Evolutionary conservation across 441 rosid species (phyloP).

Genomic region (Populus hybrid): DNA sequence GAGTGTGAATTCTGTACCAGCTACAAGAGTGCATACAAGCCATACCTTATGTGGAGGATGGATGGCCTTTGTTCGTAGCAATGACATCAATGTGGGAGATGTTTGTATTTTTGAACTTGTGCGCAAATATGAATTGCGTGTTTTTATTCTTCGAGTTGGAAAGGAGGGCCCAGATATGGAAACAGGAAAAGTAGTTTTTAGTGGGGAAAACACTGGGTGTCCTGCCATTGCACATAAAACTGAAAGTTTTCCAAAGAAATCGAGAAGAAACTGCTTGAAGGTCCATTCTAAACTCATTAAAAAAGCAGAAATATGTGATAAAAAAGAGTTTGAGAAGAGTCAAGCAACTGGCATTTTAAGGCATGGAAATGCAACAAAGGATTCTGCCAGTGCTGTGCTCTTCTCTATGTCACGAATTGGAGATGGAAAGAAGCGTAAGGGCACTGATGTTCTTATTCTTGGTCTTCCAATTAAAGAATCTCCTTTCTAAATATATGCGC

Average conservation of each 20-base stretch:
- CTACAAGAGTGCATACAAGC: constrained; percentile 57
- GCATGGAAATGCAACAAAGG: constrained; percentile 21
- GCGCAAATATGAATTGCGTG: constrained; percentile 42
- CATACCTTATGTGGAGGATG: constrained; percentile 72
- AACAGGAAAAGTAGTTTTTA: constrained; percentile 27
- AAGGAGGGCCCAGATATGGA: constrained; percentile 27
- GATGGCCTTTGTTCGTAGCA: constrained; percentile 59
- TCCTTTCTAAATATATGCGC: background rate
- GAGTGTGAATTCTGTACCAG: constrained; percentile 63
- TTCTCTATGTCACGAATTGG: constrained; percentile 22
- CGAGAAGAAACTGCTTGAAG: constrained; percentile 31
- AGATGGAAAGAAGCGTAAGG: constrained; percentile 30
- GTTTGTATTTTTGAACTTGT: constrained; percentile 56
- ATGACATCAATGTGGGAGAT: constrained; percentile 49
- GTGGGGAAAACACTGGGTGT: constrained; percentile 24
- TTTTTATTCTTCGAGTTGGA: constrained; percentile 51
- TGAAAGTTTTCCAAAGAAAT: constrained; percentile 30
- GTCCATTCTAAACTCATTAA: constrained; percentile 32
- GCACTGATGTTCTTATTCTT: constrained; percentile 4
- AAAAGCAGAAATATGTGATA: constrained; percentile 27
- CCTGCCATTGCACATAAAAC: constrained; percentile 20
- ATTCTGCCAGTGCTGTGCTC: constrained; percentile 19
- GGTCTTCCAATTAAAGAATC: background rate
- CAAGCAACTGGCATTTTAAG: constrained; percentile 17
- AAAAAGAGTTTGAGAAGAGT: constrained; percentile 25